Evolutionary conservation across 2,329 filamentous ascomycete genomes (phyloP), one percentile per base, ranked within the genome.

Genomic region (Nemania abortiva): DNA sequence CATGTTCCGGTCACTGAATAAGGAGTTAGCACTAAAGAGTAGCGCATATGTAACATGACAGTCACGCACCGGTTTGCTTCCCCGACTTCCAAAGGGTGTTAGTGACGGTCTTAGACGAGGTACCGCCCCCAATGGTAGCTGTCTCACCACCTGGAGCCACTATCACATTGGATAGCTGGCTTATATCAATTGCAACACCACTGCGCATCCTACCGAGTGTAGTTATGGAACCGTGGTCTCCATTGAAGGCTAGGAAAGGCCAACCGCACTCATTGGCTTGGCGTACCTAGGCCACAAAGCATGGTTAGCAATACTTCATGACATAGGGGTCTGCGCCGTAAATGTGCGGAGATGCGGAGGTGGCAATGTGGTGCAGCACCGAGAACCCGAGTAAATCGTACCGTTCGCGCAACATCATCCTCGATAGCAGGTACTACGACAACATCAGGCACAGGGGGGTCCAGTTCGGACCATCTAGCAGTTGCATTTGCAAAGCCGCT

Each of bases 1-100:
- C 87, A 89, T 6, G 80, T 82, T 37, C 84, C 85, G 7, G 83
- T 85, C 1, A 84, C 84, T 77, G 20, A 54, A 7, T 13, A 13
- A 2, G 34, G 34, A 13, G 34, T 13, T 37, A 37, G 34, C 34
- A 27, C 24, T 11, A 3, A n/a, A 11, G 27, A 13, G 7, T 2
- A 13, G 34, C 34, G 34, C 2, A 13, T 9, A 37, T 37, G 34
- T 27, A 5, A 27, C 24, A 27, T 27, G 24, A 27, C 24, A 27
- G 24, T 27, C 24, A 27, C 66, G 67, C 42, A 70, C 71, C 71
- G 49, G 69, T 72, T 42, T 74, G 76, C 55, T 80, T 81, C 54
- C 77, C 76, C 13, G 24, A 7, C 7, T 65, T 72, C 71, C 70
- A 76, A 6, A 81, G 73, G 0, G 70, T 58, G n/a, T 72, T 70